Evolutionary conservation across 176 grass and related monocot species (phyloP).

Genomic region (Lolium perenne): DNA sequence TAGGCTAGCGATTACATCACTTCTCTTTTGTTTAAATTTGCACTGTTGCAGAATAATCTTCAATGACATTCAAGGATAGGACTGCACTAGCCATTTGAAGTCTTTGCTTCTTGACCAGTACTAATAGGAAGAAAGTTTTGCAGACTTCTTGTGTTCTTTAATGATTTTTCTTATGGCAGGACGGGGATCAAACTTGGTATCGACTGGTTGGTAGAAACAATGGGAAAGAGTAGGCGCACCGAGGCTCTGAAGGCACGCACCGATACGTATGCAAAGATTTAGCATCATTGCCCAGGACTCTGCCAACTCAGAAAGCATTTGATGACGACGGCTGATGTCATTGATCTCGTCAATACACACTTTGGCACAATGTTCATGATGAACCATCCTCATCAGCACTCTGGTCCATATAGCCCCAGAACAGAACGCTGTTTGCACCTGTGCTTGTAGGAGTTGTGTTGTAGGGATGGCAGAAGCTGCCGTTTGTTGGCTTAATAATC

Average conservation of each 20-base stretch:
- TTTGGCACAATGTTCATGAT: not conserved
- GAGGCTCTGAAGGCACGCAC: constrained; percentile 65
- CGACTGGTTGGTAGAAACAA: constrained; percentile 84
- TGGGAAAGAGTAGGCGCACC: constrained; percentile 82
- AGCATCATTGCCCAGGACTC: constrained; percentile 9
- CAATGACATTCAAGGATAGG: not conserved
- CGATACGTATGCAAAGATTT: constrained; percentile 66
- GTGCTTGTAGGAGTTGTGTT: constrained; percentile 20
- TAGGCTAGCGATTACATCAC: not conserved
- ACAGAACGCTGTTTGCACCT: constrained; percentile 29
- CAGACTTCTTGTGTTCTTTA: constrained; percentile 4
- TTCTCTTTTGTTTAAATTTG: constrained; percentile 1
- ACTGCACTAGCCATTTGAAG: constrained; percentile 16
- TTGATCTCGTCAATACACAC: constrained; percentile 7
- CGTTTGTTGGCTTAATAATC: constrained; percentile 37
- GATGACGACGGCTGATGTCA: constrained; percentile 24
- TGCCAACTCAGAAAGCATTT: constrained; percentile 11
- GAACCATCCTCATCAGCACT: constrained; percentile 5
- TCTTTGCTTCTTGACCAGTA: constrained; percentile 9
- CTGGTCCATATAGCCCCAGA: not conserved
- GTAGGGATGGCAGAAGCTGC: constrained; percentile 37
- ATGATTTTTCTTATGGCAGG: constrained; percentile 50
- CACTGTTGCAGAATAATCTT: constrained; percentile 3
- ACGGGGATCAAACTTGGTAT: constrained; percentile 82
- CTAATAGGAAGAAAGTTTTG: not conserved